phyloP scores from a whole-genome alignment of 192 early-diverging fungal genomes.

The Dissophora ornata region DNA sequence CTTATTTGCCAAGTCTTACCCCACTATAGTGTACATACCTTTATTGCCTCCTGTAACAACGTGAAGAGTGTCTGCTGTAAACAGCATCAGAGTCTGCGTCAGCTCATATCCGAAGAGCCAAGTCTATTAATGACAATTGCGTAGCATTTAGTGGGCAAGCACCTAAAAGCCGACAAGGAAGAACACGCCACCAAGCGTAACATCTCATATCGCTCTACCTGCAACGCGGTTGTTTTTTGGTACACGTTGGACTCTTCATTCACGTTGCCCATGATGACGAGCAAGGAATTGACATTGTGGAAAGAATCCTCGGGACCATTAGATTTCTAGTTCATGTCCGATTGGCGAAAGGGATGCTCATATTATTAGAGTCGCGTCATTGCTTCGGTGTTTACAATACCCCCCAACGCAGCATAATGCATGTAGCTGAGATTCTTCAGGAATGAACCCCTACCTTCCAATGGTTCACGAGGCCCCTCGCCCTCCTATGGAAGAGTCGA shows the following conservation, averaged over 20 bases:
- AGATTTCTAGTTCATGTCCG: too few relatives aligned
- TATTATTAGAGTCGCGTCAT: too few relatives aligned
- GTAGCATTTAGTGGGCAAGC: too few relatives aligned
- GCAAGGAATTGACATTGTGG: slow-evolving; percentile 68
- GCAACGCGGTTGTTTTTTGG: slow-evolving; percentile 75
- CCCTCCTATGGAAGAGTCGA: slow-evolving; percentile 49
- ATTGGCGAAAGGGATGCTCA: too few relatives aligned
- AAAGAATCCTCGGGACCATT: slow-evolving; percentile 59
- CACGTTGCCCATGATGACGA: slow-evolving; percentile 71
- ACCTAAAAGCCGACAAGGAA: too few relatives aligned
- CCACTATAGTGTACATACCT: slow-evolving; percentile 56
- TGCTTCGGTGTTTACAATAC: too few relatives aligned
- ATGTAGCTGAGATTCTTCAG: too few relatives aligned
- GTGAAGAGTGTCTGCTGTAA: slow-evolving; percentile 79
- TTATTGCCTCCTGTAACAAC: slow-evolving; percentile 87
- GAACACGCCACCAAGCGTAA: too few relatives aligned
- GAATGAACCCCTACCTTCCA: slow-evolving; percentile 50
- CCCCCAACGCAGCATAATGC: too few relatives aligned
- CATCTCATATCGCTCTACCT: slow-evolving; percentile 57
- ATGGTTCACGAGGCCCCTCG: slow-evolving; percentile 41
- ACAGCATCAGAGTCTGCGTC: slow-evolving; percentile 83
- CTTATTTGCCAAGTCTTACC: too few relatives aligned
- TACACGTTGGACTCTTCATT: slow-evolving; percentile 77
- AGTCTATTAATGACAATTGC: slow-evolving; percentile 60
- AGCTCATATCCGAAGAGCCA: slow-evolving; percentile 97